Conservation (phyloP, 768 basidiomycete species). For the Lyophyllum atratum region DNA sequence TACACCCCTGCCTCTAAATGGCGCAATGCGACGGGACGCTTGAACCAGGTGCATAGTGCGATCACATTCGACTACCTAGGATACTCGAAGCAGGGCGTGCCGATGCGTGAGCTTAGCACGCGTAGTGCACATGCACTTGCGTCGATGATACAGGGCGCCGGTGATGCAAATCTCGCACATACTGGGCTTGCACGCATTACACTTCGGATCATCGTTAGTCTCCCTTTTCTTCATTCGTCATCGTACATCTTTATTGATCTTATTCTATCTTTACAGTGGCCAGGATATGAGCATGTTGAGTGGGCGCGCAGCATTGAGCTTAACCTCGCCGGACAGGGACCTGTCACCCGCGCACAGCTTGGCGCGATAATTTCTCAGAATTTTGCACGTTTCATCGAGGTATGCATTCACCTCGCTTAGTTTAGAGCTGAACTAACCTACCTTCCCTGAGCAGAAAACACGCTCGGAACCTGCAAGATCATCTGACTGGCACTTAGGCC, state of each 20-base stretch:
- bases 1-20: conserved; percentile 28
- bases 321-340: conserved; percentile 23
- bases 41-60: conserved; percentile 23
- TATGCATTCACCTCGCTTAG: conserved; percentile 18
- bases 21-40: conserved; percentile 23
- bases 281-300: conserved; percentile 45
- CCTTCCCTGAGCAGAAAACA: conserved; percentile 28
- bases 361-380: conserved; percentile 37
- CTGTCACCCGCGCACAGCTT: conserved; percentile 47
- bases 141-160: conserved; percentile 40
- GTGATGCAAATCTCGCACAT: conserved; percentile 39
- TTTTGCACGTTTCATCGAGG: conserved; percentile 41
- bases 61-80: conserved; percentile 47
- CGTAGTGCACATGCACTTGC: conserved; percentile 36
- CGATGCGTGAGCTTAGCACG: conserved; percentile 44
- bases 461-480: conserved; percentile 23
- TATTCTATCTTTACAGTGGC: conserved; percentile 37
- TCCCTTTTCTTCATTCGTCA: not conserved
- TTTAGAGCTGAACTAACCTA: not conserved
- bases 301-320: conserved; percentile 40
- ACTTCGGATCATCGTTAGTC: conserved; percentile 40
- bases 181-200: conserved; percentile 34
- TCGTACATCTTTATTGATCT: not conserved
- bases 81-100: conserved; percentile 41
- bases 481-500: conserved; percentile 35